Evolutionary conservation across 371 early-diverging fungal species (phyloP), one percentile per base, ranked within the genome.

Genomic region (Mortierella sp.): DNA sequence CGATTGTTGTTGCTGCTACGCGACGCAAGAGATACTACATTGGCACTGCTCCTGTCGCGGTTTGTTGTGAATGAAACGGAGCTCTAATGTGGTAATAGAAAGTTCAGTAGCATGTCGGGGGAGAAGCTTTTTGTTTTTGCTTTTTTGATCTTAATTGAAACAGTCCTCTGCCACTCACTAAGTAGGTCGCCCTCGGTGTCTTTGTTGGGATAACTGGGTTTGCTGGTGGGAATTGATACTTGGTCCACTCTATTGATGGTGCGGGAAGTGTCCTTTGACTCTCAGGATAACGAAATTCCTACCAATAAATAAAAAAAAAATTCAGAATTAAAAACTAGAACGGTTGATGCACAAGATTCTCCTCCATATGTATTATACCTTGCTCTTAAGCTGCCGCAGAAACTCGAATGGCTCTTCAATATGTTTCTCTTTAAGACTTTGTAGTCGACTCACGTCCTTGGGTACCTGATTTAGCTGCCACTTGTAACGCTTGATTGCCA

Each of bases 391-490:
- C 43, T 84, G 82, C 7, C 67, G 61, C 40, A 90, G 61, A 70
- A 88, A 90, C 17, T 83, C 82, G 73, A 85, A 84, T 8, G 90
- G 90, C 13, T 86, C 84, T 0, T 75, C 62, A 28, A 88, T 60
- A 13, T 89, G 88, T 59, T 83, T 83, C 42, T 80, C 65, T 61
- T 90, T 90, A 17, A 90, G 66, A 9, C 61, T 65, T 32, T 83
- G 64, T 22, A 90, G 66, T 2, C 75, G 69, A 34, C 83, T 67
- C 3, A 90, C 57, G 71, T 89, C 88, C 40, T 85, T 75, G 0
- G 75, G 82, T 0, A 88, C 88, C 68, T 83, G 84, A 40, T 75
- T 65, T 19, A 89, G 68, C 61, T 90, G 90, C 75, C 75, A 74
- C 26, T 64, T 70, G 68, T 80, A 80, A 15, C 80, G 66, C 17